Evolutionary conservation across 495 filamentous ascomycete species (phyloP).

Genomic region (Astrothelium macrocarpum): DNA sequence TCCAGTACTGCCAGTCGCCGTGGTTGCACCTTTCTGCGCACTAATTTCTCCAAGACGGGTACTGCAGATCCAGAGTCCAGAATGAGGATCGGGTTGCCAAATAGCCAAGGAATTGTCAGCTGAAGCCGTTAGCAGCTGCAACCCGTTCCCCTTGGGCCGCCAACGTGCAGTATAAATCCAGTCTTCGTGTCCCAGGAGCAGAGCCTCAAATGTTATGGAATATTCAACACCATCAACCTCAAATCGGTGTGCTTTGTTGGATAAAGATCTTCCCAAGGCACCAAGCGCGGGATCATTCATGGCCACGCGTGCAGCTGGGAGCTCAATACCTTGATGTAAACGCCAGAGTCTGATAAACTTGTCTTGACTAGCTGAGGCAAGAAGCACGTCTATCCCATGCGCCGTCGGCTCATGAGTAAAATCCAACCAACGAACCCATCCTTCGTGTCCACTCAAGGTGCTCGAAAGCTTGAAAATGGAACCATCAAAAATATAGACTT

Average conservation of each 20-base stretch:
- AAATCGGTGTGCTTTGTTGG: constrained; percentile 78
- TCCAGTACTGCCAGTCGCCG: constrained; percentile 88
- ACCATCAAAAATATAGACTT: constrained; percentile 57
- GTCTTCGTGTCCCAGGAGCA: constrained; percentile 92
- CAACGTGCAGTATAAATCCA: constrained; percentile 90
- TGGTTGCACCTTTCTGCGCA: constrained; percentile 84
- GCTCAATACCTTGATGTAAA: constrained; percentile 56
- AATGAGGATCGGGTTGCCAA: constrained; percentile 74
- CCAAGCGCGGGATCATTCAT: constrained; percentile 47
- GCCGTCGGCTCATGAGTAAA: constrained; percentile 57
- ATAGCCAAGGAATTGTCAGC: constrained; percentile 91
- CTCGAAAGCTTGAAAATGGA: constrained; percentile 62
- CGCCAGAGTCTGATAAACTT: constrained; percentile 96
- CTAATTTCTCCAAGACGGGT: constrained; percentile 88
- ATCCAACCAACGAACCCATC: constrained; percentile 80
- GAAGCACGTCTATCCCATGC: constrained; percentile 55
- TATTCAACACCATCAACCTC: constrained; percentile 49
- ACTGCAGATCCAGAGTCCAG: constrained; percentile 80
- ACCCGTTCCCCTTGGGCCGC: constrained; percentile 44
- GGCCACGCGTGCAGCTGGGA: constrained; percentile 37
- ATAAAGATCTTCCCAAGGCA: constrained; percentile 51
- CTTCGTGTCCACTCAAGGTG: constrained; percentile 81
- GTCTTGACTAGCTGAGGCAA: constrained; percentile 93
- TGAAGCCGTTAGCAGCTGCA: constrained; percentile 79
- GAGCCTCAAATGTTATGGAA: constrained; percentile 85